These are phyloP conservation scores for Fragaria nilgerrensis DNA, from an alignment of 306 rosid genomes.

Conservation along the genomic window DNA sequence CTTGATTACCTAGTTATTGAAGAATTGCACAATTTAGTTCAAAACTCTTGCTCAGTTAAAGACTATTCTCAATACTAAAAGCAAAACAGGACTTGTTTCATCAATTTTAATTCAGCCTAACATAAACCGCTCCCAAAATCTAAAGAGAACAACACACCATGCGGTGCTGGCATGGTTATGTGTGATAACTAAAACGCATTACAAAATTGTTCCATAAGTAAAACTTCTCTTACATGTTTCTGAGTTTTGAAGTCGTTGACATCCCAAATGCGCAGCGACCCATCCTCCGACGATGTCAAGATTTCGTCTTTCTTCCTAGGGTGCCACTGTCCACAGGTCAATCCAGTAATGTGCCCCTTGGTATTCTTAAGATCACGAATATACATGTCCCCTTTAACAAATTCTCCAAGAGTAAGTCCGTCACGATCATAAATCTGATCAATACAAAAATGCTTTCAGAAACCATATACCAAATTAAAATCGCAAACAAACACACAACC, in stretches of 20 bases:
- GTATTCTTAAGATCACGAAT: constrained; percentile 94
- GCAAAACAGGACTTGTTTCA: not conserved
- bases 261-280: constrained; percentile 94
- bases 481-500: not conserved
- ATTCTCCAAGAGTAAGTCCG: constrained; percentile 93
- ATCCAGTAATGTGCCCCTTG: constrained; percentile 91
- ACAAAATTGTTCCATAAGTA: not conserved
- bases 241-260: constrained; percentile 92
- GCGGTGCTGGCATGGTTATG: not conserved
- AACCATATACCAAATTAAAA: not conserved
- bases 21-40: constrained; percentile 14
- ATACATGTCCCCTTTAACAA: constrained; percentile 94
- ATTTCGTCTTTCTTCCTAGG: constrained; percentile 78
- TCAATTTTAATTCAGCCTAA: not conserved
- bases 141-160: not conserved
- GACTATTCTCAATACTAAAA: not conserved
- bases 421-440: constrained; percentile 94
- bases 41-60: not conserved
- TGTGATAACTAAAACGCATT: not conserved
- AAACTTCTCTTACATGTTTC: constrained; percentile 55
- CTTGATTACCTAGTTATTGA: constrained; percentile 73
- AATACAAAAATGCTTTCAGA: constrained; percentile 5
- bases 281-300: constrained; percentile 94
- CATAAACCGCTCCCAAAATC: constrained; percentile 1
- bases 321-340: constrained; percentile 97